Evolutionary conservation across 2,329 filamentous ascomycete genomes (phyloP).

Genomic region (Fusarium ambrosium): DNA sequence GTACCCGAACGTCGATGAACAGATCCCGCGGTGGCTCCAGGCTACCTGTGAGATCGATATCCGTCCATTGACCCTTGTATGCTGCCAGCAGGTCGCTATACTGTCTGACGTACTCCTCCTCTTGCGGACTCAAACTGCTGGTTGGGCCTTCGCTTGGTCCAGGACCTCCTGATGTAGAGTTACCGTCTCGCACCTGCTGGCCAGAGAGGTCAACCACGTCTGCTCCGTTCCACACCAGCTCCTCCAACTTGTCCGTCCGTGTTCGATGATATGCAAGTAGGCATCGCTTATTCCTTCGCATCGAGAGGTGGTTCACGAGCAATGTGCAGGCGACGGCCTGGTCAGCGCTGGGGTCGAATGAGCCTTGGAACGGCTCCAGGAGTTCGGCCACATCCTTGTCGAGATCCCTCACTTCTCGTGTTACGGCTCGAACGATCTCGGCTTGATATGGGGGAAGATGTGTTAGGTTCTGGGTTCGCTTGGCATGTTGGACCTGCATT

Average conservation of each 20-base stretch:
- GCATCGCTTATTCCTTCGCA: constrained; percentile 96
- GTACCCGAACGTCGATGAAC: constrained; percentile 95
- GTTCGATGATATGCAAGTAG: constrained; percentile 94
- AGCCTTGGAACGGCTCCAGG: constrained; percentile 84
- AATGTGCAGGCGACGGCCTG: constrained; percentile 89
- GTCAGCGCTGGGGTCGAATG: constrained; percentile 86
- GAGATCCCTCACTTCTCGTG: constrained; percentile 92
- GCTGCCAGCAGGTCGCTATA: constrained; percentile 94
- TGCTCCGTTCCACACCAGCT: constrained; percentile 90
- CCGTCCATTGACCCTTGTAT: constrained; percentile 98
- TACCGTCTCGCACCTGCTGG: constrained; percentile 64
- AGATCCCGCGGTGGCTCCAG: constrained; percentile 94
- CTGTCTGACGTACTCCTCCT: constrained; percentile 94
- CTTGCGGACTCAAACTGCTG: constrained; percentile 91
- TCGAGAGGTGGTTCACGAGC: constrained; percentile 92
- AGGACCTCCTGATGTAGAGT: constrained; percentile 44
- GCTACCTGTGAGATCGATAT: constrained; percentile 94
- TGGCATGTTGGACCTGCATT: constrained; percentile 89
- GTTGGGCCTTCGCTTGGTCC: constrained; percentile 65
- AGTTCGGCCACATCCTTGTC: constrained; percentile 86
- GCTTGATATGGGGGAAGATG: constrained; percentile 93
- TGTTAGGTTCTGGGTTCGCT: constrained; percentile 88
- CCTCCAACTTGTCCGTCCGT: constrained; percentile 90
- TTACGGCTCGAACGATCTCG: constrained; percentile 88
- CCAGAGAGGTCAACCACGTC: constrained; percentile 82